Evolutionary conservation across 1,284 basidiomycete species (phyloP).

Genomic region (Austroboletus novae-zelandiae): DNA sequence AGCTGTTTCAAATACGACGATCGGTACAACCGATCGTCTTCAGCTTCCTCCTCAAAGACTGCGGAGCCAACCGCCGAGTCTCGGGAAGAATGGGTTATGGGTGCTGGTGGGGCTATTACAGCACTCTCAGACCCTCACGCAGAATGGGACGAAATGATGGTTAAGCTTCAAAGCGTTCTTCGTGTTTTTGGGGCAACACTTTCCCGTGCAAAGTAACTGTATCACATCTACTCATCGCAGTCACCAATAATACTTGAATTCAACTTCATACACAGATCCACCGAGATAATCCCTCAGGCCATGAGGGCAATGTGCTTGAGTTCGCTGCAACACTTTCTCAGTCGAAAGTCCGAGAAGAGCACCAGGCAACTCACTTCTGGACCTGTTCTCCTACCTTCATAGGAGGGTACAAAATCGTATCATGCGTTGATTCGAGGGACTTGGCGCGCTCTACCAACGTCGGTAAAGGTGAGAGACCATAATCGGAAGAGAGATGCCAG

Average conservation of each 20-base stretch:
- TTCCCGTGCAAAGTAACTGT: slow-evolving; percentile 18
- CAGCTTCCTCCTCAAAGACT: slow-evolving; percentile 5
- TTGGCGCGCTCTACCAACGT: slow-evolving; percentile 48
- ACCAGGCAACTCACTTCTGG: slow-evolving; percentile 56
- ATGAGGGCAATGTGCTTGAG: slow-evolving; percentile 80
- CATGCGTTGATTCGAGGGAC: slow-evolving; percentile 37
- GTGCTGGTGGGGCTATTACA: slow-evolving; percentile 95
- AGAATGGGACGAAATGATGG: slow-evolving; percentile 94
- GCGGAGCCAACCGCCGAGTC: slow-evolving; percentile 17
- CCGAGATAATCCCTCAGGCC: slow-evolving; percentile 43
- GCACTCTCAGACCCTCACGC: slow-evolving; percentile 83
- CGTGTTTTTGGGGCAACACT: slow-evolving; percentile 49
- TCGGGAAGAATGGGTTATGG: slow-evolving; percentile 69
- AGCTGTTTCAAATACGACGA: slow-evolving; percentile 82
- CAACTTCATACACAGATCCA: slow-evolving; percentile 35
- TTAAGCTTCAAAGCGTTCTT: slow-evolving; percentile 77
- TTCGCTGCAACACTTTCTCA: slow-evolving; percentile 50
- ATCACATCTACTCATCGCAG: not conserved
- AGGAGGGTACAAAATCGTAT: slow-evolving; percentile 58
- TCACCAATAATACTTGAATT: slow-evolving; percentile 23
- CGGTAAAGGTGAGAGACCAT: slow-evolving; percentile 64
- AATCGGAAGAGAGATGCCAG: slow-evolving; percentile 89
- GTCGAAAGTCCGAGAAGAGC: not conserved
- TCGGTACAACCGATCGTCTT: slow-evolving; percentile 10
- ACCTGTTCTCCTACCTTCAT: slow-evolving; percentile 89